These are phyloP conservation scores for Aquilaria agallochum DNA, from an alignment of 441 rosid genomes.

Conservation along the genomic window DNA sequence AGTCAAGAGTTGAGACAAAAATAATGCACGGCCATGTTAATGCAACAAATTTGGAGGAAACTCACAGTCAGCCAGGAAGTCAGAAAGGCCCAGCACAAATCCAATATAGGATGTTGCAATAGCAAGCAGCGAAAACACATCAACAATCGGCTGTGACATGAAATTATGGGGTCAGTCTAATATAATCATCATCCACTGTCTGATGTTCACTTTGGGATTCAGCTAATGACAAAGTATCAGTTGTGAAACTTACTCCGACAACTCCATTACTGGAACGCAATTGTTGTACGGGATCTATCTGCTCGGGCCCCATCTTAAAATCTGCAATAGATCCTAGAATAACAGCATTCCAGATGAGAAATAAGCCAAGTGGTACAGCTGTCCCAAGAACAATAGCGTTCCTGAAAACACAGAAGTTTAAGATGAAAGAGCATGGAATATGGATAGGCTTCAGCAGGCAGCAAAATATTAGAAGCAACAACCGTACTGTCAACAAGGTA, in stretches of 20 bases:
- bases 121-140: conserved; percentile 82
- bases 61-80: conserved; percentile 93
- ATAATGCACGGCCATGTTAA: background rate
- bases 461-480: background rate
- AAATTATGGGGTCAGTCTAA: conserved; percentile 4
- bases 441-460: background rate
- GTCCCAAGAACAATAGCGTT: conserved; percentile 82
- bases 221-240: background rate
- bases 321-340: conserved; percentile 73
- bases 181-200: background rate
- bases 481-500: too few species aligned
- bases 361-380: conserved; percentile 81
- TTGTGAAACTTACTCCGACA: conserved; percentile 60
- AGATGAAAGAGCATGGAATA: background rate
- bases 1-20: background rate
- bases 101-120: conserved; percentile 91
- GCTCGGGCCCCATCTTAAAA: conserved; percentile 33
- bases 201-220: conserved; percentile 5
- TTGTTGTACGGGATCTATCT: conserved; percentile 76
- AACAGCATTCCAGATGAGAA: conserved; percentile 90
- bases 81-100: conserved; percentile 83
- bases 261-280: conserved; percentile 54
- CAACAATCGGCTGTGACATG: conserved; percentile 70
- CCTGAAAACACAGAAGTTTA: conserved; percentile 36
- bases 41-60: conserved; percentile 4